Evolutionary conservation across 2,329 filamentous ascomycete genomes (phyloP), one percentile per base, ranked within the genome.

Genomic region (Fusarium chlamydosporum): DNA sequence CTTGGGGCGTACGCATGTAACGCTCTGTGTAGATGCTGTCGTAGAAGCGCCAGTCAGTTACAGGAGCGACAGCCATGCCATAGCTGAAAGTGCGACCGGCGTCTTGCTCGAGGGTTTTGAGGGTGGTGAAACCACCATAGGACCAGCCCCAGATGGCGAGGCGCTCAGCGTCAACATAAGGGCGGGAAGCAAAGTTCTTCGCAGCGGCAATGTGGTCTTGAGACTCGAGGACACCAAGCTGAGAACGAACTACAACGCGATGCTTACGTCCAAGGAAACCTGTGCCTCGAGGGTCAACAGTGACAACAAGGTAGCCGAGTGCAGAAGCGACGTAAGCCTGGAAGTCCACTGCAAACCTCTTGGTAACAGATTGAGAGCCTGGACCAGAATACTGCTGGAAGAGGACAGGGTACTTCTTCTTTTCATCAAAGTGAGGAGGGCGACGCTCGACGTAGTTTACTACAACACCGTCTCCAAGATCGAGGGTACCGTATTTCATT

Each of bases 131-230:
- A 12, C 96, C 96, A 60, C 96, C 96, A 76, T 96, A 99, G 67
- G 93, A 97, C 96, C 96, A 99, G 47, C 96, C 96, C 96, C 96
- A 99, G 76, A 99, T 97, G 20, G 94, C 94, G 72, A 99, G 88
- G 56, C 92, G 89, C 8, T 88, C 85, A 27, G 87, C 83, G 77
- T 99, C 96, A 15, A 97, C 90, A 78, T 99, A 98, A 15, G 86
- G 80, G 76, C 93, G 95, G 37, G 83, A 82, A 0, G 91, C 91
- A 90, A 93, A 98, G 69, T 91, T 88, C 79, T 94, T 92, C 5
- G 92, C 96, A 1, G 94, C 92, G 27, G 90, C 92, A 70, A 99
- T 98, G 79, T 99, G 96, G 78, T 98, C 96, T 38, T 88, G 85
- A 1, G 95, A 88, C 82, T 99, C 96, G 76, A 90, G 93, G 73